Conservation (phyloP, 192 early-diverging fungal species). For the Podochytrium sp. region DNA sequence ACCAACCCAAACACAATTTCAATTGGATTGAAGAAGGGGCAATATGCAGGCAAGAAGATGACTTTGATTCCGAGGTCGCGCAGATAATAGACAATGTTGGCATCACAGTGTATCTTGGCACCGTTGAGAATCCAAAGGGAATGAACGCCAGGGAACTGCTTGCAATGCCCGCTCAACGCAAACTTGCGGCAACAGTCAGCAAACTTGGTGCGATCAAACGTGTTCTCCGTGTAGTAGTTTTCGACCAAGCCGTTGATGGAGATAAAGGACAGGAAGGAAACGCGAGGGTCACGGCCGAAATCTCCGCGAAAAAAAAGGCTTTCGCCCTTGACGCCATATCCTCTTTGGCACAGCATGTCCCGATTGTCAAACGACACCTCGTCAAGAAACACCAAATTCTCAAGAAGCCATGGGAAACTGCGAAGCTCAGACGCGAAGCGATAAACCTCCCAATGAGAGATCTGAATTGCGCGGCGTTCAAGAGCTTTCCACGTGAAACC, state of each 20-base stretch:
- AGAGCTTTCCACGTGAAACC: constrained; percentile 27
- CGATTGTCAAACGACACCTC: constrained; percentile 35
- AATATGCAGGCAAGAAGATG: constrained; percentile 33
- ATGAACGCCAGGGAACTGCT: constrained; percentile 19
- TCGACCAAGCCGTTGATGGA: constrained; percentile 28
- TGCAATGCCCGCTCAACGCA: too few relatives aligned
- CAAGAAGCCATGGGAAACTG: constrained; percentile 17
- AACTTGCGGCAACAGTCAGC: constrained; percentile 10
- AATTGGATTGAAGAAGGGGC: constrained; percentile 38
- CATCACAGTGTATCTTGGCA: constrained; percentile 25
- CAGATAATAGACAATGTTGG: constrained; percentile 14
- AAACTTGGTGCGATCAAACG: constrained; percentile 29
- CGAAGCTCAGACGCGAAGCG: constrained; percentile 21
- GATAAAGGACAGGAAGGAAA: constrained; percentile 32
- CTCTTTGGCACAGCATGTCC: constrained; percentile 18
- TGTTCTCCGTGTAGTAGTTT: not conserved
- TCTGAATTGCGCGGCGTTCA: constrained; percentile 33
- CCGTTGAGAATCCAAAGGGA: constrained; percentile 34
- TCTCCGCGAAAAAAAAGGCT: constrained; percentile 11
- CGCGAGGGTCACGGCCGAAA: constrained; percentile 14
- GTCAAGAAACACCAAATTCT: constrained; percentile 35
- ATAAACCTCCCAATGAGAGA: constrained; percentile 12
- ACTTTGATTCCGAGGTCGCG: constrained; percentile 9
- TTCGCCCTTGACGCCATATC: constrained; percentile 24
- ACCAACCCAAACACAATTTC: constrained; percentile 35